Evolutionary conservation across 2,329 filamentous ascomycete species (phyloP).

Genomic region (Penicillium brevicompactum): DNA sequence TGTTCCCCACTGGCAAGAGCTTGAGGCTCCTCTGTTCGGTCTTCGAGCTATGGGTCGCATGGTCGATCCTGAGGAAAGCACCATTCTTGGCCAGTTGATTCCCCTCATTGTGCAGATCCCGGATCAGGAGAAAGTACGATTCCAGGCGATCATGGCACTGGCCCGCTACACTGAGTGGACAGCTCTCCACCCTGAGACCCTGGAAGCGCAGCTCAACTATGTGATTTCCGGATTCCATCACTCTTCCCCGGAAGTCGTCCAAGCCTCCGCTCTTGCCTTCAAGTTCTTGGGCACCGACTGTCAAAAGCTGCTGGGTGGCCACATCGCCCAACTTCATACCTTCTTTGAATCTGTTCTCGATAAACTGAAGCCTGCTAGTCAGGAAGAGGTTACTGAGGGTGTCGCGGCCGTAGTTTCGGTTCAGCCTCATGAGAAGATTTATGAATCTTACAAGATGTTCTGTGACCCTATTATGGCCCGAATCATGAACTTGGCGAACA

Average conservation of each 20-base stretch:
- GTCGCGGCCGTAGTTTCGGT: conserved; percentile 89
- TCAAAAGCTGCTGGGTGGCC: conserved; percentile 78
- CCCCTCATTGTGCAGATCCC: conserved; percentile 92
- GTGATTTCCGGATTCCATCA: conserved; percentile 92
- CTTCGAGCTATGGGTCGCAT: conserved; percentile 96
- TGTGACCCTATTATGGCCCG: conserved; percentile 86
- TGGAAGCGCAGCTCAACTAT: conserved; percentile 91
- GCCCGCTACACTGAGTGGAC: conserved; percentile 99
- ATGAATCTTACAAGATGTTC: conserved; percentile 85
- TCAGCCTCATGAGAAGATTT: conserved; percentile 77
- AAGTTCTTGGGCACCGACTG: conserved; percentile 98
- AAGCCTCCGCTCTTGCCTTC: conserved; percentile 89
- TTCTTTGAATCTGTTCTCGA: conserved; percentile 93
- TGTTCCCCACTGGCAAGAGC: conserved; percentile 93
- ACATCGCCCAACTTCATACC: conserved; percentile 81
- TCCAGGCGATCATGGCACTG: conserved; percentile 96
- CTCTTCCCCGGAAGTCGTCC: conserved; percentile 83
- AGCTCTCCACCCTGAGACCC: conserved; percentile 84
- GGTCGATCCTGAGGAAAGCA: conserved; percentile 85
- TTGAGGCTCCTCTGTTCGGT: conserved; percentile 92
- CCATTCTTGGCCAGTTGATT: conserved; percentile 88
- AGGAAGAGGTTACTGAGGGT: conserved; percentile 95
- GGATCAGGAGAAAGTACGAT: conserved; percentile 94
- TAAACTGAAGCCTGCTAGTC: conserved; percentile 79
- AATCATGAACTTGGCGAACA: conserved; percentile 83